These are phyloP conservation scores for Beauveria sp. DNA, from an alignment of 2,329 filamentous ascomycete genomes.

Conservation along the genomic window DNA sequence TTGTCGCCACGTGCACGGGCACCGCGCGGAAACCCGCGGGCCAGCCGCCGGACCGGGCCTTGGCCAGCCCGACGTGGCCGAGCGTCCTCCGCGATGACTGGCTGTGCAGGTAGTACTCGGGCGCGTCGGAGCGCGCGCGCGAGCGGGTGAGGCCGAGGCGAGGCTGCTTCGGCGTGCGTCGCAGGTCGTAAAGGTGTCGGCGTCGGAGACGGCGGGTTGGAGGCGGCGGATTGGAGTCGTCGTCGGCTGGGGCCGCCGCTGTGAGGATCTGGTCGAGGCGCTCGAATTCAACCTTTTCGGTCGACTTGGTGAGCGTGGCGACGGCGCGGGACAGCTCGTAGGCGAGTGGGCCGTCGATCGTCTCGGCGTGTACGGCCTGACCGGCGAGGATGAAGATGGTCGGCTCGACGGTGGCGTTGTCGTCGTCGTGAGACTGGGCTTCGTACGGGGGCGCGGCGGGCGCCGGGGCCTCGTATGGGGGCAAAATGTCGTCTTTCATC, in stretches of 20 bases:
- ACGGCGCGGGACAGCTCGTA: background rate
- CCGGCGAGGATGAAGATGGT: constrained; percentile 5
- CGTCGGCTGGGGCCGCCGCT: background rate
- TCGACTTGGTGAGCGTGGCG: background rate
- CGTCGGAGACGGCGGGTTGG: background rate
- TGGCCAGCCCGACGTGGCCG: constrained; percentile 2
- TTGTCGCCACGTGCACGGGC: background rate
- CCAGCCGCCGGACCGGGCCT: background rate
- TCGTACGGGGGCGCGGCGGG: background rate
- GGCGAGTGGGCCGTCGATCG: background rate
- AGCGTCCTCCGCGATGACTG: background rate
- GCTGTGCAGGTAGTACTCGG: constrained; percentile 6
- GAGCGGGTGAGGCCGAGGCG: background rate
- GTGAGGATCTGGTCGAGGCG: background rate
- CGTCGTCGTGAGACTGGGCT: background rate
- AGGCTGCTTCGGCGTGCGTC: background rate
- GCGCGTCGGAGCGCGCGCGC: background rate
- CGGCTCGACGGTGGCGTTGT: background rate
- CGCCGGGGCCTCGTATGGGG: background rate
- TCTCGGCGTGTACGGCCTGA: background rate
- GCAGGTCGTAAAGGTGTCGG: background rate
- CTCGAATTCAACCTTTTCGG: background rate
- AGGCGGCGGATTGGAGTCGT: too few relatives aligned
- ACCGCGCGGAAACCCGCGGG: background rate
- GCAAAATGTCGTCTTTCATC: background rate